phyloP scores from a whole-genome alignment of 345 rosid species.

The Rhodomyrtus tomentosa region DNA sequence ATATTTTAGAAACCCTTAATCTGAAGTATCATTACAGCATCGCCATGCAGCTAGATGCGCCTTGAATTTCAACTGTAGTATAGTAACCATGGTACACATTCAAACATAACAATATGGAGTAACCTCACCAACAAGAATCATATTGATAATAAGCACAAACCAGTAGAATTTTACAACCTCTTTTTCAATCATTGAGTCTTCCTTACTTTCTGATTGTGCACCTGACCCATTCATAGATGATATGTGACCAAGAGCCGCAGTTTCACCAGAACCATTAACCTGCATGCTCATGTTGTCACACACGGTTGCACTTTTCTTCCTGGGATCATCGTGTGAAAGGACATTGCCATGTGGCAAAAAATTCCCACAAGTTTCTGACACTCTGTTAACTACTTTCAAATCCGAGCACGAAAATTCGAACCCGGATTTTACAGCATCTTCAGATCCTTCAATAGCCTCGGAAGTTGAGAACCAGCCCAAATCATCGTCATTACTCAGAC shows the following conservation, averaged over 20 bases:
- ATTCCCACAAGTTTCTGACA: slow-evolving; percentile 24
- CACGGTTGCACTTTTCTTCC: slow-evolving; percentile 13
- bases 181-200: slow-evolving; percentile 18
- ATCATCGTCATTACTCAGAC: slow-evolving; percentile 52
- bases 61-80: neutral
- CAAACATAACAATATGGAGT: neutral
- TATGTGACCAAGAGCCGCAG: slow-evolving; percentile 13
- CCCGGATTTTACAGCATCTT: slow-evolving; percentile 30
- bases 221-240: slow-evolving; percentile 14
- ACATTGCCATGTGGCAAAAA: slow-evolving; percentile 18
- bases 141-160: neutral
- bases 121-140: neutral
- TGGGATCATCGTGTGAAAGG: slow-evolving; percentile 21
- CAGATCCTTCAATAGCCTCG: slow-evolving; percentile 40
- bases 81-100: neutral
- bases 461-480: slow-evolving; percentile 64
- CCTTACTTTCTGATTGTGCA: slow-evolving; percentile 27
- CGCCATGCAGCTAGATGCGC: neutral
- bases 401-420: slow-evolving; percentile 22
- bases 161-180: slow-evolving; percentile 31
- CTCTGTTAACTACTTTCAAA: slow-evolving; percentile 13
- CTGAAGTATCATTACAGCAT: neutral
- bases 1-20: neutral
- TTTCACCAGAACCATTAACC: slow-evolving; percentile 7
- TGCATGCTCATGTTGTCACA: slow-evolving; percentile 23